These are phyloP conservation scores for Erigeron canadensis DNA, from an alignment of 129 eudicot genomes.

Conservation along the genomic window DNA sequence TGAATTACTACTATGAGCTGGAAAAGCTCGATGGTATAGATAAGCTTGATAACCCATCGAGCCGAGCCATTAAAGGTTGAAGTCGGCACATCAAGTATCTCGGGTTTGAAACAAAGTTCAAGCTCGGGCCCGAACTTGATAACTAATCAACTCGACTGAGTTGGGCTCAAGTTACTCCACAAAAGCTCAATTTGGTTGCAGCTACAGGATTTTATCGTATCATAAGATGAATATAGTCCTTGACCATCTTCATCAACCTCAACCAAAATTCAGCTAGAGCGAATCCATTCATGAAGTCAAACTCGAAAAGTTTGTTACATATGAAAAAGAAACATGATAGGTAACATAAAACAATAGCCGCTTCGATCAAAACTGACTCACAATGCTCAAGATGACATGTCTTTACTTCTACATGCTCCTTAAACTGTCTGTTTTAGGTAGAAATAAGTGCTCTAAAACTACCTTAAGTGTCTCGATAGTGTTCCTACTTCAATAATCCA, in stretches of 20 bases:
- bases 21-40: no score
- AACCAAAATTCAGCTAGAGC: not conserved
- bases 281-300: not conserved
- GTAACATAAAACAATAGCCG: not conserved
- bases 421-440: not conserved
- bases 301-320: not conserved
- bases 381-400: not conserved
- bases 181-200: no score
- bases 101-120: no score
- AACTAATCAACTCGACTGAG: no score
- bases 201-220: no score
- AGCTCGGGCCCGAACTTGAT: no score
- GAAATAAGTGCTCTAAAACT: not conserved
- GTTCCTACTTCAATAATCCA: constrained; percentile 36
- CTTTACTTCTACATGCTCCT: not conserved
- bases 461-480: not conserved
- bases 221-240: not conserved
- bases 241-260: not conserved
- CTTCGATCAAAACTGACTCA: not conserved
- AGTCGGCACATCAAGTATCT: no score
- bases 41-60: no score
- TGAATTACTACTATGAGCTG: no score
- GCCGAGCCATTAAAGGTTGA: no score
- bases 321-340: not conserved
- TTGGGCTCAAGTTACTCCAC: no score